Evolutionary conservation across 2,329 filamentous ascomycete genomes (phyloP).

Genomic region (Stachybotrys elegans): DNA sequence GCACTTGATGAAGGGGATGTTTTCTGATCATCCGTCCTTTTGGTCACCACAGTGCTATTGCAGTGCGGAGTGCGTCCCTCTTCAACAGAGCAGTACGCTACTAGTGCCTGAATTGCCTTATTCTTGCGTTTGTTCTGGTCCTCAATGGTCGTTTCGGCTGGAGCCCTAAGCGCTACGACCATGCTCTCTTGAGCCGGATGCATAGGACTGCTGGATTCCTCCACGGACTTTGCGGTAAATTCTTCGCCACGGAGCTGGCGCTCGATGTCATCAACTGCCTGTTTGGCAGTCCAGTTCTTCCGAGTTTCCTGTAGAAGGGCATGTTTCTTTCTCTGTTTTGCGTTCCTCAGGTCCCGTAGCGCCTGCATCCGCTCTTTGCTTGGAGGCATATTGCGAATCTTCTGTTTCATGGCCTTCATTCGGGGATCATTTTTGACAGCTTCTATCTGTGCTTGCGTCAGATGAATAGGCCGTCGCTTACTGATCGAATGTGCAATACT

Average conservation of each 20-base stretch:
- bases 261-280: conserved; percentile 15
- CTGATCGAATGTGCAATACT: conserved; percentile 13
- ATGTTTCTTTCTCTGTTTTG: conserved; percentile 12
- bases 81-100: conserved; percentile 8
- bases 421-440: conserved; percentile 9
- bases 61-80: conserved; percentile 5
- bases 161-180: conserved; percentile 9
- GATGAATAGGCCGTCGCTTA: conserved; percentile 9
- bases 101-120: conserved; percentile 8
- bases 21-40: too few species aligned
- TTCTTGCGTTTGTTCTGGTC: conserved; percentile 9
- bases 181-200: conserved; percentile 12
- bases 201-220: not conserved
- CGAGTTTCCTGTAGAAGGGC: conserved; percentile 10
- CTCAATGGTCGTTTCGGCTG: conserved; percentile 5
- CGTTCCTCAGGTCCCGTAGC: conserved; percentile 5
- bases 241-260: conserved; percentile 10
- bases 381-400: conserved; percentile 1
- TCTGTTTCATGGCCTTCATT: conserved; percentile 2
- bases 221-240: conserved; percentile 10
- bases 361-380: conserved; percentile 6
- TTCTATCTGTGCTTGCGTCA: conserved; percentile 11
- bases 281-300: conserved; percentile 11
- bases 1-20: not conserved
- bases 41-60: not conserved